Evolutionary conservation across 768 basidiomycete genomes (phyloP), one percentile per base, ranked within the genome.

Genomic region (Termitomyces heimii): DNA sequence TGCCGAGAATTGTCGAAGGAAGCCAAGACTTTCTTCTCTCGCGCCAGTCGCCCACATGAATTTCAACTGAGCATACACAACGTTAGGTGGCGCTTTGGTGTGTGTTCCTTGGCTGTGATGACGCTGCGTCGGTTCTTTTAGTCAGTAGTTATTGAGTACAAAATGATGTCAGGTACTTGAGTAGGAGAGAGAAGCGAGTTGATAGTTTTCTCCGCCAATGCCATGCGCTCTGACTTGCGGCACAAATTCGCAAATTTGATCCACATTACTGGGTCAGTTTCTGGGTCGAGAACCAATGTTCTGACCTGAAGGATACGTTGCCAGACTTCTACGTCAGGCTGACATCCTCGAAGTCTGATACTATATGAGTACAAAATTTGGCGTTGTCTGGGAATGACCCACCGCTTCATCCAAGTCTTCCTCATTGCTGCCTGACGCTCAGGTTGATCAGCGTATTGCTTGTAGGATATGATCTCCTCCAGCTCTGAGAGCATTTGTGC

Each of bases 241-340:
- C 97, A 98, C 1, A 98, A 77, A 65, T 99, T 98, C 2, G 96
- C 93, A 66, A 99, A 98, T 72, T 97, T 94, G 72, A 99, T 97
- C 94, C 95, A 98, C 86, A 97, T 98, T 46, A 90, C 83, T 44
- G 91, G 92, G 67, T 98, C 94, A 60, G 97, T 94, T 61, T 91
- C 91, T 0, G 97, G 96, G 44, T 84, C 90, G 28, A 98, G 77
- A 22, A 99, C 94, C 53, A 98, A 79, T 0, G 95, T 93, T 53
- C 97, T 84, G 49, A 99, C 94, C 77, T 98, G 96, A 9, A 99
- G 77, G 54, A 98, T 92, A 20, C 96, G 85, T 69, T 98, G 97
- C 97, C 97, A 99, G 5, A 97, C 94, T 71, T 99, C 97, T 34
- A 98, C 96, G 65, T 98, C 97, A 24, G 93, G 92, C 67, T 98